A percentile compares a stretch with the other conserved stretches of the same genome.
phyloP scores from a whole-genome alignment of 352 stramenopile species.

The Phytophthora constricta region DNA sequence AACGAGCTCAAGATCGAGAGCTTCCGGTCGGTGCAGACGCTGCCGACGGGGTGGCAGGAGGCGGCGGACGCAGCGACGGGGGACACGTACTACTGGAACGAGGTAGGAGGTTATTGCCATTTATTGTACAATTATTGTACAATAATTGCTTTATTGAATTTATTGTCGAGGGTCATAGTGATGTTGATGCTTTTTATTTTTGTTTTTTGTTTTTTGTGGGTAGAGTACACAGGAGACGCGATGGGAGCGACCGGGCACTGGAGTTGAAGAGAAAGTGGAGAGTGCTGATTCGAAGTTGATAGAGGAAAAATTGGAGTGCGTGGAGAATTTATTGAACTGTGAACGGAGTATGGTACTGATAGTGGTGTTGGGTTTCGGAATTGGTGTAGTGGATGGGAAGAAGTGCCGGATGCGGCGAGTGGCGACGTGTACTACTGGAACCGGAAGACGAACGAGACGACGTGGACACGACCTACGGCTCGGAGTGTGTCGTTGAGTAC shows the following conservation, averaged over 20 bases:
- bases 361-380: slow-evolving; percentile 1
- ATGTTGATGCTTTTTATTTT: not conserved
- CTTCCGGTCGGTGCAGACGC: slow-evolving; percentile 18
- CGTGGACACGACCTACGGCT: slow-evolving; percentile 62
- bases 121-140: too few species aligned
- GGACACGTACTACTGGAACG: slow-evolving; percentile 83
- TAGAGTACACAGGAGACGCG: slow-evolving; percentile 79
- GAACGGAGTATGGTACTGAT: too few species aligned
- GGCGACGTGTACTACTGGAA: slow-evolving; percentile 81
- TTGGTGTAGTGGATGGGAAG: slow-evolving; percentile 64
- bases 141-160: too few species aligned
- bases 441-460: slow-evolving; percentile 72
- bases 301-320: slow-evolving; percentile 11
- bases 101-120: too few species aligned
- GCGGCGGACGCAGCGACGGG: slow-evolving; percentile 53
- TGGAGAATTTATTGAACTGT: too few species aligned
- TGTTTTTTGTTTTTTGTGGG: slow-evolving; percentile 19
- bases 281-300: slow-evolving; percentile 11
- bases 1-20: slow-evolving; percentile 23
- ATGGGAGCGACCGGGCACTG: slow-evolving; percentile 61
- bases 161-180: slow-evolving; percentile 1
- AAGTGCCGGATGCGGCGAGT: slow-evolving; percentile 60
- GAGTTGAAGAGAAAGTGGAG: not conserved
- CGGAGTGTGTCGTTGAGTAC: slow-evolving; percentile 63
- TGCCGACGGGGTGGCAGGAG: slow-evolving; percentile 64